Percentiles rank a stretch among this genome's conserved stretches.
Evolutionary conservation across 441 rosid species (phyloP).

Genomic region (Arabidopsis lyrata): DNA sequence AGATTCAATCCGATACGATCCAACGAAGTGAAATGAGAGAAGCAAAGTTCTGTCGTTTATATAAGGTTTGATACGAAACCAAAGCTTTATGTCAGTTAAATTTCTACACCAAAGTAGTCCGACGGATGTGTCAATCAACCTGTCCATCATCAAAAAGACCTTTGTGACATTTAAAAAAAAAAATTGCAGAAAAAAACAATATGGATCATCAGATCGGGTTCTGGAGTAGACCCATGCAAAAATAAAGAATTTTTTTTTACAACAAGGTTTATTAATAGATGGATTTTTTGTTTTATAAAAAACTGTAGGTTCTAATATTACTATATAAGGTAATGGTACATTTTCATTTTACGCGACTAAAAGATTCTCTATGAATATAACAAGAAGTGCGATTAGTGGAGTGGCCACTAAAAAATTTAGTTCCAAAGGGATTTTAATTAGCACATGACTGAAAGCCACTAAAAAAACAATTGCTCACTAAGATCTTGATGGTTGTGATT

Average conservation of each 20-base stretch:
- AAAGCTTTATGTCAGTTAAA: conserved; percentile 37
- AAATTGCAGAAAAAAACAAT: not conserved
- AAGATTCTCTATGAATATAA: not conserved
- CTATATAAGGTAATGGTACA: conserved; percentile 21
- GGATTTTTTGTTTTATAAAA: not conserved
- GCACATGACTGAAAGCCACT: conserved; percentile 28
- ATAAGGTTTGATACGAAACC: conserved; percentile 31
- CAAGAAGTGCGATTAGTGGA: conserved; percentile 35
- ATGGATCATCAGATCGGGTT: conserved; percentile 23
- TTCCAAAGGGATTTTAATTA: conserved; percentile 8
- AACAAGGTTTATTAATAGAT: not conserved
- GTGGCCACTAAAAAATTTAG: conserved; percentile 29
- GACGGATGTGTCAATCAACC: conserved; percentile 45
- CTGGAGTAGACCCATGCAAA: conserved; percentile 8
- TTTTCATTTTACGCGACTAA: conserved; percentile 14
- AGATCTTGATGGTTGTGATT: not conserved
- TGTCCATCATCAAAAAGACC: conserved; percentile 50
- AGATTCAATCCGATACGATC: conserved; percentile 26
- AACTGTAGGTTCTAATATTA: conserved; percentile 15
- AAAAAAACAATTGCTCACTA: not conserved
- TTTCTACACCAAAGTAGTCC: conserved; percentile 41
- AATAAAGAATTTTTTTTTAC: not conserved
- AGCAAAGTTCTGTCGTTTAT: conserved; percentile 38
- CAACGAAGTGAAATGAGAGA: conserved; percentile 19
- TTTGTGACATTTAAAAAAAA: conserved; percentile 17